Percentiles rank a stretch among this genome's conserved stretches.
phyloP scores from a whole-genome alignment of 75 land plant genomes.

The Cunninghamia lanceolata region DNA sequence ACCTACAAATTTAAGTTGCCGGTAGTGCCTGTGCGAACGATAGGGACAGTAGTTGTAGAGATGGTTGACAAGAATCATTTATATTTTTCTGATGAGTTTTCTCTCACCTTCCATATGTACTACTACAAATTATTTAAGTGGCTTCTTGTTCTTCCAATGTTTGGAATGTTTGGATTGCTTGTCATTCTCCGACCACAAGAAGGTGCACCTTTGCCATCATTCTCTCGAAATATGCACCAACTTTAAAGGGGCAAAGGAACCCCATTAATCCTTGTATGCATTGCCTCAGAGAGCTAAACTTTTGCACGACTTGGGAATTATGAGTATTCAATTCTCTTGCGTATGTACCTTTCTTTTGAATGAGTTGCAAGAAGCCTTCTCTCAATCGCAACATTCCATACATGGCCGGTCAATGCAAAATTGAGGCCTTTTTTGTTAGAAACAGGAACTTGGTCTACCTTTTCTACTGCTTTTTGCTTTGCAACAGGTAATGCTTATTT shows the following conservation, averaged over 20 bases:
- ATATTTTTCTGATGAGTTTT: slow-evolving; percentile 87
- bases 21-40: slow-evolving; percentile 83
- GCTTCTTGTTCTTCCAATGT: slow-evolving; percentile 87
- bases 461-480: neutral
- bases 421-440: neutral
- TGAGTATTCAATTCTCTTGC: neutral
- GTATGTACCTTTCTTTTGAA: neutral
- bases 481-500: neutral
- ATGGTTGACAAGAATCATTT: slow-evolving; percentile 91
- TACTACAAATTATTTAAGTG: slow-evolving; percentile 95
- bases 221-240: slow-evolving; percentile 62
- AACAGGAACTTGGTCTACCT: neutral
- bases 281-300: neutral
- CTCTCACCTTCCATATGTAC: slow-evolving; percentile 95
- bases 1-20: slow-evolving; percentile 71
- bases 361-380: neutral
- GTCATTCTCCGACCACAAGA: slow-evolving; percentile 83
- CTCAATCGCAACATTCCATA: neutral
- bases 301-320: neutral
- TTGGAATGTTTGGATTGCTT: slow-evolving; percentile 88
- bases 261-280: neutral
- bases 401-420: neutral
- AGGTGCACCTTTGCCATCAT: slow-evolving; percentile 83
- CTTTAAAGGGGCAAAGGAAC: slow-evolving; percentile 4
- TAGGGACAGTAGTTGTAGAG: slow-evolving; percentile 89